Conservation (phyloP, 2,329 filamentous ascomycete species). For the Eutypella sp. region DNA sequence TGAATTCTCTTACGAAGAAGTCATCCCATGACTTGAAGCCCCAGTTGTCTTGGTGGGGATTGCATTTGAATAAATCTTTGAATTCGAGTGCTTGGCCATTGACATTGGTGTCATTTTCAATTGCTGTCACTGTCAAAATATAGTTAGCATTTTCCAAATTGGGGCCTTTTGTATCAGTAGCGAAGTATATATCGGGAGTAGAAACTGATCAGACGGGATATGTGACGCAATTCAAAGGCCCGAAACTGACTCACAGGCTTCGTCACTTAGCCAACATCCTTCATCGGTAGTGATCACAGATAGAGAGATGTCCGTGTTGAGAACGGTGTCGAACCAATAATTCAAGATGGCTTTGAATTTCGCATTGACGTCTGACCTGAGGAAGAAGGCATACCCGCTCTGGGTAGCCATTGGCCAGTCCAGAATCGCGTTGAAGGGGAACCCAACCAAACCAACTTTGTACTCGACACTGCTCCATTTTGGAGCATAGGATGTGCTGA, state of each 20-base stretch:
- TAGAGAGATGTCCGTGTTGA: conserved; percentile 20
- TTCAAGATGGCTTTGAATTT: conserved; percentile 48
- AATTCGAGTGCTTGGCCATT: neutral
- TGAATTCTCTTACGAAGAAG: conserved; percentile 4
- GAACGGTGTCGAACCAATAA: conserved; percentile 30
- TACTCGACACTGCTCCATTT: neutral
- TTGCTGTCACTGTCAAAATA: no score
- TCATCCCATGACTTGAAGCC: neutral
- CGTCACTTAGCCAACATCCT: conserved; percentile 13
- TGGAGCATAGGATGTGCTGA: neutral
- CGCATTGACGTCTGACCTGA: conserved; percentile 46
- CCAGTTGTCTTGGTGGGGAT: neutral
- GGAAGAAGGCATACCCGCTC: conserved; percentile 49
- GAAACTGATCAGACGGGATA: no score
- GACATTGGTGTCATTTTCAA: neutral
- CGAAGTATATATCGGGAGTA: no score
- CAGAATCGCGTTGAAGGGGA: conserved; percentile 53
- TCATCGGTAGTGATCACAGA: neutral
- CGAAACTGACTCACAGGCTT: no score
- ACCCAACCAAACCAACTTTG: conserved; percentile 42
- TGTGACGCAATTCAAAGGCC: no score
- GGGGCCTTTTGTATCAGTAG: no score
- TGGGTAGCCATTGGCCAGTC: conserved; percentile 56
- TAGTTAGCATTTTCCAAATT: no score
- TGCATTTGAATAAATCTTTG: neutral